Conservation (phyloP, 441 rosid species). For the Gossypium trilobum region DNA sequence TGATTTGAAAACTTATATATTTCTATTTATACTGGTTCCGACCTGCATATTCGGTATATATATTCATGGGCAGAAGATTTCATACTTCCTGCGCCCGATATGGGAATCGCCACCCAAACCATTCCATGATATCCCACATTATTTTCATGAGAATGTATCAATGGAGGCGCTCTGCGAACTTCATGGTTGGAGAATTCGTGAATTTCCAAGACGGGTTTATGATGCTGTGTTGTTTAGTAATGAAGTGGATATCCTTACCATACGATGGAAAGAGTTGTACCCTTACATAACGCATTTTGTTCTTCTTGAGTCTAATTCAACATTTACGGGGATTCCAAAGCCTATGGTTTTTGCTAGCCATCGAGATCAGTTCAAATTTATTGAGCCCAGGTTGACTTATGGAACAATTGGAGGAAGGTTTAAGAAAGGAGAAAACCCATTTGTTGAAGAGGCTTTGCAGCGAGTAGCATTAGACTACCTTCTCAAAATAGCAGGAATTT, state of each 20-base stretch:
- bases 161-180: slow-evolving; percentile 78
- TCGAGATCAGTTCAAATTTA: slow-evolving; percentile 58
- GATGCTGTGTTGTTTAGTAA: slow-evolving; percentile 83
- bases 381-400: slow-evolving; percentile 69
- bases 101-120: slow-evolving; percentile 88
- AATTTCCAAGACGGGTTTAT: slow-evolving; percentile 71
- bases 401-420: slow-evolving; percentile 73
- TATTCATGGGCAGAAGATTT: slow-evolving; percentile 78
- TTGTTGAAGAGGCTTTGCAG: slow-evolving; percentile 79
- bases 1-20: slow-evolving; percentile 47
- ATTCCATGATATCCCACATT: slow-evolving; percentile 77
- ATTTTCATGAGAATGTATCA: slow-evolving; percentile 61
- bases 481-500: slow-evolving; percentile 70
- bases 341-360: slow-evolving; percentile 58
- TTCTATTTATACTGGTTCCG: slow-evolving; percentile 58
- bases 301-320: slow-evolving; percentile 77
- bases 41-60: slow-evolving; percentile 58
- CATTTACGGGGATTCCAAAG: slow-evolving; percentile 66
- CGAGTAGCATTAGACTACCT: slow-evolving; percentile 75
- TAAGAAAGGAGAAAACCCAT: slow-evolving; percentile 76
- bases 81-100: slow-evolving; percentile 70
- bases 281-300: slow-evolving; percentile 76
- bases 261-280: slow-evolving; percentile 78
- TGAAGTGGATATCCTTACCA: slow-evolving; percentile 63
- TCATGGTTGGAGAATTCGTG: slow-evolving; percentile 79